Evolutionary conservation across 1,139 yeast genomes (phyloP).

Genomic region (Pichia sp.): DNA sequence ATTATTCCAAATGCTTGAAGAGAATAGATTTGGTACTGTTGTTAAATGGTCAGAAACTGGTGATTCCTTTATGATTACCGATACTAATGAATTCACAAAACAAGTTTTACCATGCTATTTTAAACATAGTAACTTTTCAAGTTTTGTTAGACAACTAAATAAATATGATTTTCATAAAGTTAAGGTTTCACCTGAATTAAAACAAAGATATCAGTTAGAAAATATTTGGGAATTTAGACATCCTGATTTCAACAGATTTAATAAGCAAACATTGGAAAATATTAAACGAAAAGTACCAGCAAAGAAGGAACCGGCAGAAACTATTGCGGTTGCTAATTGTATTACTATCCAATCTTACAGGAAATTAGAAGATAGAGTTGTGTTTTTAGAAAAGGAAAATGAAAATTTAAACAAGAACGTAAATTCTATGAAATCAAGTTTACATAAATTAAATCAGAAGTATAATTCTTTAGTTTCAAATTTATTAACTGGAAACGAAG

Average conservation of each 20-base stretch:
- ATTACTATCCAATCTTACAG: slow-evolving; percentile 23
- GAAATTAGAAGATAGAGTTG: slow-evolving; percentile 24
- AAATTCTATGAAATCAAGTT: slow-evolving; percentile 14
- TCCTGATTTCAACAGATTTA: slow-evolving; percentile 74
- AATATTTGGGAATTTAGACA: slow-evolving; percentile 94
- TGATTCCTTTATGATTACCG: slow-evolving; percentile 80
- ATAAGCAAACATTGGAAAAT: slow-evolving; percentile 64
- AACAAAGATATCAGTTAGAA: slow-evolving; percentile 51
- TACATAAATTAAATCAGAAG: slow-evolving; percentile 30
- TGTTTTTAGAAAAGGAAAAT: slow-evolving; percentile 23
- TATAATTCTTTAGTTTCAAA: slow-evolving; percentile 62
- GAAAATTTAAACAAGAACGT: slow-evolving; percentile 15
- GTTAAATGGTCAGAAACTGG: slow-evolving; percentile 84
- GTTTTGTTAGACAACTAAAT: slow-evolving; percentile 89
- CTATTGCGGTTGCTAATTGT: slow-evolving; percentile 10
- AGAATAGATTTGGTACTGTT: slow-evolving; percentile 60
- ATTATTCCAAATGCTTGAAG: slow-evolving; percentile 78
- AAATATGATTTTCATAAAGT: slow-evolving; percentile 97
- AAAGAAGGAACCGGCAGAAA: slow-evolving; percentile 22
- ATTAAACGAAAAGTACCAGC: slow-evolving; percentile 77
- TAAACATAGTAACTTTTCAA: slow-evolving; percentile 89
- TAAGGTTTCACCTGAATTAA: slow-evolving; percentile 33
- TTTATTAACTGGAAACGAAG: slow-evolving; percentile 47
- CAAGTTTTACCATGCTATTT: slow-evolving; percentile 83
- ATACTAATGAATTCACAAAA: slow-evolving; percentile 84